These are phyloP conservation scores for Blumeriella jaapii DNA, from an alignment of 2,329 filamentous ascomycete species.

Conservation along the genomic window DNA sequence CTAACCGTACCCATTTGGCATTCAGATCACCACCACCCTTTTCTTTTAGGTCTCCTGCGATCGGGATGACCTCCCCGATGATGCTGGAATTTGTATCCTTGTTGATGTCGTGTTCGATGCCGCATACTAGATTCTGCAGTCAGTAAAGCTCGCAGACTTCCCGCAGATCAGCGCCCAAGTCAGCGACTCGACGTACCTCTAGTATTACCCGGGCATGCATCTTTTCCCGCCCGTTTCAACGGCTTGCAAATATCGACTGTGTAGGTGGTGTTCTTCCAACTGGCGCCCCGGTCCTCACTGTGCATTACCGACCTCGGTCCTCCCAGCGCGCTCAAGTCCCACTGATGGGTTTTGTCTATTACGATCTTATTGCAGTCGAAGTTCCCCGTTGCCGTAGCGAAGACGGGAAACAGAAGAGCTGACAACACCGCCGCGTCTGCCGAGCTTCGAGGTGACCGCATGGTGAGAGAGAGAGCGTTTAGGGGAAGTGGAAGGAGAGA, in stretches of 20 bases:
- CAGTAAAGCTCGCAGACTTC: constrained; percentile 3
- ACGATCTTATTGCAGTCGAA: constrained; percentile 52
- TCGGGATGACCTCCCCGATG: constrained; percentile 51
- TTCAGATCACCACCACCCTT: constrained; percentile 50
- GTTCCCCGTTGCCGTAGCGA: constrained; percentile 30
- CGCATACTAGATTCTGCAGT: constrained; percentile 50
- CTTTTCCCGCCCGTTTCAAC: constrained; percentile 49
- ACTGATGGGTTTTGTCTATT: constrained; percentile 42
- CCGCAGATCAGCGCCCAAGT: neutral
- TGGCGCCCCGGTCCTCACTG: constrained; percentile 34
- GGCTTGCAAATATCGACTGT: constrained; percentile 66
- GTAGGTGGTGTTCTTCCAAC: constrained; percentile 63
- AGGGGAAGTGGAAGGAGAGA: too few relatives aligned
- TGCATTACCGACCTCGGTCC: constrained; percentile 61
- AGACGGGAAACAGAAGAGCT: constrained; percentile 21
- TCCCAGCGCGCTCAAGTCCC: constrained; percentile 50
- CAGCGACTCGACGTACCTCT: constrained; percentile 38
- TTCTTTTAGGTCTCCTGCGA: constrained; percentile 59
- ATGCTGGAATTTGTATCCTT: constrained; percentile 33
- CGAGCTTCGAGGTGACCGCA: constrained; percentile 19
- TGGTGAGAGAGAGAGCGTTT: too few relatives aligned
- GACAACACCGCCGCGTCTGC: constrained; percentile 22
- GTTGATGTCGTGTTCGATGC: constrained; percentile 48
- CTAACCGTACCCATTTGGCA: constrained; percentile 53
- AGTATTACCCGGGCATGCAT: constrained; percentile 56